Evolutionary conservation across 257 asterid genomes (phyloP).

Genomic region (Nicotiana undulata): DNA sequence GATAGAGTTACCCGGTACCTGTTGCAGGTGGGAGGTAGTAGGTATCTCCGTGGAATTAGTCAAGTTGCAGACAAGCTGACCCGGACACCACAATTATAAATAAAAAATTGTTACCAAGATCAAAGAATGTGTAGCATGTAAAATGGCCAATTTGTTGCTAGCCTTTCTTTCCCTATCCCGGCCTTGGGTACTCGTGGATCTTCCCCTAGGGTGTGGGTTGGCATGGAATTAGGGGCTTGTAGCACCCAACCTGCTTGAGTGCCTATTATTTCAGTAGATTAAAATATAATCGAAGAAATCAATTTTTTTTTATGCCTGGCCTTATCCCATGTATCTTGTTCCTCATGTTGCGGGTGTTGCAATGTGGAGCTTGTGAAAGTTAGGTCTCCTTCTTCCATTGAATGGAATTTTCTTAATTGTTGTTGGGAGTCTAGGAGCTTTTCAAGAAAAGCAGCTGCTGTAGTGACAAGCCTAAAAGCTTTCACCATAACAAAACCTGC

Average conservation of each 20-base stretch:
- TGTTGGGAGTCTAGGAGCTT: not conserved
- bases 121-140: not conserved
- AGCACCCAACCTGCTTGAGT: not conserved
- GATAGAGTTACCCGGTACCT: too few species aligned
- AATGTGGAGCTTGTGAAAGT: not conserved
- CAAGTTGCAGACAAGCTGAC: too few species aligned
- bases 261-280: not conserved
- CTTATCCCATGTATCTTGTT: not conserved
- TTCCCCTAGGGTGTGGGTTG: not conserved
- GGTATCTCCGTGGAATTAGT: too few species aligned
- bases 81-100: too few species aligned
- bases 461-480: not conserved
- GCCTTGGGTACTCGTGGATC: not conserved
- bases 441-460: not conserved
- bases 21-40: too few species aligned
- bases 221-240: not conserved
- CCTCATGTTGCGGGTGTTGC: not conserved
- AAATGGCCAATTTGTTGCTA: not conserved
- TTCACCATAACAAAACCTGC: not conserved
- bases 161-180: not conserved
- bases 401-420: not conserved
- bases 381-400: not conserved
- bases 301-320: not conserved
- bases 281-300: not conserved
- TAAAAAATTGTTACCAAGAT: too few species aligned